Conservation (phyloP, 1,284 basidiomycete species). For the Phlebopus sp. region DNA sequence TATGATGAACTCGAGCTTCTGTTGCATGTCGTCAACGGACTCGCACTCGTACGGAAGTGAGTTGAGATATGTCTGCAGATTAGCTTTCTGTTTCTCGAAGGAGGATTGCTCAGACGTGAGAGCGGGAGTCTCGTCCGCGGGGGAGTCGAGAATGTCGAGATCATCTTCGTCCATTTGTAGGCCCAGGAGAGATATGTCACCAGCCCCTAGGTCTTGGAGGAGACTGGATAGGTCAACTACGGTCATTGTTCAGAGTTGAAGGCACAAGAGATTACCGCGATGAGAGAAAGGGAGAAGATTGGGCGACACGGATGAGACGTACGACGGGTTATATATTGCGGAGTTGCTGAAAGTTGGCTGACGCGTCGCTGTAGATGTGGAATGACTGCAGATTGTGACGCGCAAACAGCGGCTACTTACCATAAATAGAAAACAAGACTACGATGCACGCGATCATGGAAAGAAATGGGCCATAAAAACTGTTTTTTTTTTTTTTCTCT, state of each 20-base stretch:
- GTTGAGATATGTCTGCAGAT: slow-evolving; percentile 61
- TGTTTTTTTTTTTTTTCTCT: too few relatives aligned
- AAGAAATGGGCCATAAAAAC: too few relatives aligned
- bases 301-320: slow-evolving; percentile 25
- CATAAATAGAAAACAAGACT: too few relatives aligned
- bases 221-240: slow-evolving; percentile 27
- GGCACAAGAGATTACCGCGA: slow-evolving; percentile 7
- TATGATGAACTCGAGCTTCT: slow-evolving; percentile 71
- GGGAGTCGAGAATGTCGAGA: slow-evolving; percentile 32
- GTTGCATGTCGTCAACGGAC: slow-evolving; percentile 72
- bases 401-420: too few relatives aligned
- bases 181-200: slow-evolving; percentile 25
- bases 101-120: slow-evolving; percentile 28
- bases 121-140: slow-evolving; percentile 23
- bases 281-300: slow-evolving; percentile 16
- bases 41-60: slow-evolving; percentile 81
- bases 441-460: too few relatives aligned
- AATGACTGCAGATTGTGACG: slow-evolving; percentile 12
- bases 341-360: slow-evolving; percentile 15
- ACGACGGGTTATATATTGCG: slow-evolving; percentile 20
- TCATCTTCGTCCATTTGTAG: slow-evolving; percentile 35
- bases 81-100: slow-evolving; percentile 53
- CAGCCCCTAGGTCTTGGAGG: slow-evolving; percentile 26
- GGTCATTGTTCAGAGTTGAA: slow-evolving; percentile 19
- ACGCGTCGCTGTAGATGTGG: slow-evolving; percentile 25